phyloP scores from a whole-genome alignment of 768 basidiomycete genomes.

The Mycena belliarum region DNA sequence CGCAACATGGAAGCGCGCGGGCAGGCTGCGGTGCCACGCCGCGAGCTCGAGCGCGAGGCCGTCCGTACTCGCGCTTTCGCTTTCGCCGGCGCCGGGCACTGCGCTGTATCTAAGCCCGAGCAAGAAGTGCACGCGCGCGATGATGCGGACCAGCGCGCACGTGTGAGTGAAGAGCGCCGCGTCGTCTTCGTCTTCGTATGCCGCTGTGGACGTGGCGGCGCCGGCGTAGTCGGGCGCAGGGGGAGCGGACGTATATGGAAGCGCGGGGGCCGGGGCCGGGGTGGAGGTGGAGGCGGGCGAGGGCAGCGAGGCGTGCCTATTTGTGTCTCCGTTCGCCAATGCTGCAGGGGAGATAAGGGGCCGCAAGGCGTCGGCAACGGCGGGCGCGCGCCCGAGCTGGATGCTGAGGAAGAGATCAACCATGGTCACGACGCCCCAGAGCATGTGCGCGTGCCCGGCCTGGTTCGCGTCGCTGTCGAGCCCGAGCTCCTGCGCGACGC shows the following conservation, averaged over 20 bases:
- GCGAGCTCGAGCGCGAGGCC: slow-evolving; percentile 25
- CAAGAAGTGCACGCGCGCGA: slow-evolving; percentile 30
- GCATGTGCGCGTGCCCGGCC: background rate
- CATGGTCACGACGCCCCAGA: slow-evolving; percentile 29
- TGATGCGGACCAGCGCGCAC: slow-evolving; percentile 24
- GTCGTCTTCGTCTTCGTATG: background rate
- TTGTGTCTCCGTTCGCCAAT: background rate
- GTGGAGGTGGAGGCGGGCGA: background rate
- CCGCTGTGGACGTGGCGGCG: background rate
- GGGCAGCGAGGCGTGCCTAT: background rate
- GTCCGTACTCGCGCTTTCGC: background rate
- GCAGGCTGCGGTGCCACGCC: slow-evolving; percentile 29
- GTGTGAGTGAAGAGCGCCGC: slow-evolving; percentile 25
- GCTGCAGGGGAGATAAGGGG: background rate
- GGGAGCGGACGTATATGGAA: background rate
- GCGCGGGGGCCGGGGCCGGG: background rate
- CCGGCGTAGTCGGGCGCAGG: background rate
- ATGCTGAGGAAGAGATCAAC: slow-evolving; percentile 31
- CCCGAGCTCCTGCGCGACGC: slow-evolving; percentile 1
- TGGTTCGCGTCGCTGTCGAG: background rate
- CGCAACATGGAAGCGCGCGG: slow-evolving; percentile 26
- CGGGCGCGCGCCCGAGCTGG: slow-evolving; percentile 30
- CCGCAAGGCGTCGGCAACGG: slow-evolving; percentile 24
- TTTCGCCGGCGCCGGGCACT: background rate
- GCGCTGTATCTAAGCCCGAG: slow-evolving; percentile 24